Evolutionary conservation across 2,329 filamentous ascomycete species (phyloP).

Genomic region (Colletotrichum tofieldiae): DNA sequence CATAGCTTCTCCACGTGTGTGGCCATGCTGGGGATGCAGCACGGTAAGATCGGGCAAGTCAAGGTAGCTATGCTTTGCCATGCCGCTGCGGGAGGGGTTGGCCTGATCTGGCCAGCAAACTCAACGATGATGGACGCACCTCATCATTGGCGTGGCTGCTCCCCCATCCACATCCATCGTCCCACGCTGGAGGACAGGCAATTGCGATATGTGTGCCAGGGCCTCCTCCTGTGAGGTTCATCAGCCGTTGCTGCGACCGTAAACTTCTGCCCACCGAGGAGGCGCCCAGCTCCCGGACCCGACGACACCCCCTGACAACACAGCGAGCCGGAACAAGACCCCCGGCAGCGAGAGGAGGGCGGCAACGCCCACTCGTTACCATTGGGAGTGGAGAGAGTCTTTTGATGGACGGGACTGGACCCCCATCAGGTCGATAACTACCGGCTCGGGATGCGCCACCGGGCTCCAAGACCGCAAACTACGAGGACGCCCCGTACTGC

Average conservation of each 20-base stretch:
- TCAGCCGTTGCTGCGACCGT: background rate
- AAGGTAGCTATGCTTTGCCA: background rate
- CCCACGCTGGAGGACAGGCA: background rate
- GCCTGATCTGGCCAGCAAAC: background rate
- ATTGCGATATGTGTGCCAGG: background rate
- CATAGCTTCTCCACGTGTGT: constrained; percentile 30
- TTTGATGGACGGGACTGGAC: background rate
- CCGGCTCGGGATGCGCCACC: constrained; percentile 14
- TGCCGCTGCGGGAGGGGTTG: background rate
- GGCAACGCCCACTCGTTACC: background rate
- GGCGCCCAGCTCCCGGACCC: background rate
- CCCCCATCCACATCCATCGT: background rate
- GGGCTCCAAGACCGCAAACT: too few relatives aligned
- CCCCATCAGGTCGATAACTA: background rate
- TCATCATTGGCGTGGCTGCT: background rate
- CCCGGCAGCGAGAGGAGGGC: constrained; percentile 4
- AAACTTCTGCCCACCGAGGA: background rate
- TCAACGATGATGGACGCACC: constrained; percentile 10
- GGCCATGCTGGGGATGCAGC: constrained; percentile 9
- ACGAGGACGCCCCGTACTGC: too few relatives aligned
- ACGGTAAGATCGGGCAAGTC: background rate
- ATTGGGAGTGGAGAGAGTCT: constrained; percentile 4
- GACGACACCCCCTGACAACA: constrained; percentile 1
- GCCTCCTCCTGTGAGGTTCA: background rate
- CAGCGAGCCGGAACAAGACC: constrained; percentile 24